These are phyloP conservation scores for Trichaptum fuscoviolaceum DNA, from an alignment of 768 basidiomycete genomes.

Conservation along the genomic window DNA sequence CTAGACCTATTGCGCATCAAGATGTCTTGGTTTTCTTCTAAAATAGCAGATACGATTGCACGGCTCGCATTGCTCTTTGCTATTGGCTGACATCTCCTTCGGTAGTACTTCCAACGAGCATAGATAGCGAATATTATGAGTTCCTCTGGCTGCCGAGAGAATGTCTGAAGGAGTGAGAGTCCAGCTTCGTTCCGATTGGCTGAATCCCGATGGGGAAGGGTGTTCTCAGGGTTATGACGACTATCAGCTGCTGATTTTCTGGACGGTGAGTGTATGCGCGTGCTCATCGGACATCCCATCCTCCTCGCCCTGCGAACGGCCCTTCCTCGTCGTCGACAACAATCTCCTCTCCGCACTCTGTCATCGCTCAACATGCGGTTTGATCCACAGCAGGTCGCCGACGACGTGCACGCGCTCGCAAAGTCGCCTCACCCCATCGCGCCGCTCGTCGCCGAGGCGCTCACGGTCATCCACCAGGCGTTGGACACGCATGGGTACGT, in stretches of 20 bases:
- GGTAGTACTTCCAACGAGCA: no score
- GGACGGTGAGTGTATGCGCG: not conserved
- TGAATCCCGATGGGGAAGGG: not conserved
- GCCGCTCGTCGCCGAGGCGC: constrained; percentile 65
- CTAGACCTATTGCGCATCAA: no score
- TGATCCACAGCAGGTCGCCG: constrained; percentile 35
- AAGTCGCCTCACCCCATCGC: constrained; percentile 49
- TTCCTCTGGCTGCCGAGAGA: no score
- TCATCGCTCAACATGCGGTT: not conserved
- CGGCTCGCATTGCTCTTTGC: no score
- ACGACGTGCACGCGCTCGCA: constrained; percentile 60
- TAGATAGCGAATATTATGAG: no score
- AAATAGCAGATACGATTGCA: no score
- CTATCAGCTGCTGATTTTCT: not conserved
- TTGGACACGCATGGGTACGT: constrained; percentile 81
- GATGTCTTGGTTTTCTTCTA: no score
- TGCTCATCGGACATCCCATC: not conserved
- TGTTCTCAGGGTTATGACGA: not conserved
- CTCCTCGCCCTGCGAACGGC: not conserved
- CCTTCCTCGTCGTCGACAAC: not conserved
- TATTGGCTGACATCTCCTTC: no score
- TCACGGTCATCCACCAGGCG: constrained; percentile 74
- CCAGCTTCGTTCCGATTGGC: not conserved
- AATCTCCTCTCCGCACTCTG: not conserved
- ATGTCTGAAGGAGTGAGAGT: not conserved